Conservation (phyloP, 2,329 filamentous ascomycete species). For the Hymenoscyphus scutula region DNA sequence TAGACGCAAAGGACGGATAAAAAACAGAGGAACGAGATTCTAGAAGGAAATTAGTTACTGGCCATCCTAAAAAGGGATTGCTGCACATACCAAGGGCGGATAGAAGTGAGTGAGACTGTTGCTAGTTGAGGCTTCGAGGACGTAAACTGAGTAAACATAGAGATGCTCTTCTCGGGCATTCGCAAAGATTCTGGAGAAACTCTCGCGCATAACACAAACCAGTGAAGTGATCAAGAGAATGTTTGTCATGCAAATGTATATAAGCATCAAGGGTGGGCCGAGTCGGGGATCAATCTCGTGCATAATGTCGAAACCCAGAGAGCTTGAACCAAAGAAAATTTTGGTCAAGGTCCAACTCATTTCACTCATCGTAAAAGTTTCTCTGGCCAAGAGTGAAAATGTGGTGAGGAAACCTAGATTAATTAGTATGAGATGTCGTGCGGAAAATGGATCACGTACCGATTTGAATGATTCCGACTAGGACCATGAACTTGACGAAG, state of each 20-base stretch:
- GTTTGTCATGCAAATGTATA: constrained; percentile 75
- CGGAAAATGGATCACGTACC: constrained; percentile 42
- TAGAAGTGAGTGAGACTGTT: constrained; percentile 69
- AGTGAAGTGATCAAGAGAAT: constrained; percentile 77
- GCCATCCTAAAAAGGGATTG: constrained; percentile 21
- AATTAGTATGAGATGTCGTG: background rate
- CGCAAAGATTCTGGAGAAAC: constrained; percentile 57
- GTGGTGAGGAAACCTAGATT: constrained; percentile 74
- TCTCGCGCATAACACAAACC: constrained; percentile 76
- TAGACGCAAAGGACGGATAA: constrained; percentile 70
- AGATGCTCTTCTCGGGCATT: constrained; percentile 73
- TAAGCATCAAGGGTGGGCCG: constrained; percentile 42
- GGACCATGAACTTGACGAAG: constrained; percentile 78
- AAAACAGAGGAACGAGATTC: constrained; percentile 71
- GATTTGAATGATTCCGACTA: constrained; percentile 78
- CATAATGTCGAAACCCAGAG: constrained; percentile 60
- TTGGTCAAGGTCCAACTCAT: constrained; percentile 78
- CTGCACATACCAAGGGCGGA: constrained; percentile 51
- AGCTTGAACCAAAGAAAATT: constrained; percentile 77
- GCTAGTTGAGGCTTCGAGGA: constrained; percentile 64
- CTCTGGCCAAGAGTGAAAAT: constrained; percentile 74
- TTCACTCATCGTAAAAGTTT: constrained; percentile 58
- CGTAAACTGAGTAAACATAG: constrained; percentile 69
- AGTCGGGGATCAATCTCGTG: constrained; percentile 29
- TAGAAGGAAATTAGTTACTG: constrained; percentile 31